phyloP scores from a whole-genome alignment of 768 basidiomycete species.

The Lactarius akahatsu region DNA sequence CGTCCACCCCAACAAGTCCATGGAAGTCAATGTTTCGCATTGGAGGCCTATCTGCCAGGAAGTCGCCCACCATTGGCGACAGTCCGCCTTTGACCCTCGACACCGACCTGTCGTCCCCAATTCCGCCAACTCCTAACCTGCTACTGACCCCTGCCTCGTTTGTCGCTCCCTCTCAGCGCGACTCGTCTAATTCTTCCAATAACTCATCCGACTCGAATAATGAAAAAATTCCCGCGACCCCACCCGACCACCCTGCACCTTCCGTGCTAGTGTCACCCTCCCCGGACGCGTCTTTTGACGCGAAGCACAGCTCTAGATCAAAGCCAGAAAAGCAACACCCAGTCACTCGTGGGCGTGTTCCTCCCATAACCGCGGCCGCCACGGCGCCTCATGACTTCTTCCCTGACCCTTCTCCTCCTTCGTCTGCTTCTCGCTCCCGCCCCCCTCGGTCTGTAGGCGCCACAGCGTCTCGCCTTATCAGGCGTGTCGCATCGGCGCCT shows the following conservation, averaged over 20 bases:
- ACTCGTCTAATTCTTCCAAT: slow-evolving; percentile 77
- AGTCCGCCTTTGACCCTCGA: slow-evolving; percentile 54
- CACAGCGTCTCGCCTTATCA: slow-evolving; percentile 83
- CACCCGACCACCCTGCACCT: slow-evolving; percentile 27
- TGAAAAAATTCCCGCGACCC: slow-evolving; percentile 31
- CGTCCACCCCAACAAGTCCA: slow-evolving; percentile 32
- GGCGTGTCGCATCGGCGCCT: slow-evolving; percentile 94
- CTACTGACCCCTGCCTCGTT: slow-evolving; percentile 57
- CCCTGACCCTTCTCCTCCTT: slow-evolving; percentile 35
- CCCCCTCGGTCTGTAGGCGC: slow-evolving; percentile 69
- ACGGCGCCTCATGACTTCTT: slow-evolving; percentile 52
- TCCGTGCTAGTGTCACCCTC: slow-evolving; percentile 31
- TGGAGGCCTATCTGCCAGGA: slow-evolving; percentile 62
- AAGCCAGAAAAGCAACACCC: slow-evolving; percentile 37
- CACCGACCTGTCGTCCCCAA: slow-evolving; percentile 42
- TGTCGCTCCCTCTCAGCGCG: slow-evolving; percentile 56
- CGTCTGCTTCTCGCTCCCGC: slow-evolving; percentile 44
- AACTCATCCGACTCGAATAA: slow-evolving; percentile 71
- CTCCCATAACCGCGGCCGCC: slow-evolving; percentile 40
- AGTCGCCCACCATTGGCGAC: slow-evolving; percentile 40
- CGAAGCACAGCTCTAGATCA: slow-evolving; percentile 30
- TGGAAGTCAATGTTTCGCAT: slow-evolving; percentile 81
- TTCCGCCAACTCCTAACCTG: slow-evolving; percentile 46
- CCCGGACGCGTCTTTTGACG: slow-evolving; percentile 25
- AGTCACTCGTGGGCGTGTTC: slow-evolving; percentile 37